phyloP scores from a whole-genome alignment of 192 early-diverging fungal species.

The Thamnidium elegans region DNA sequence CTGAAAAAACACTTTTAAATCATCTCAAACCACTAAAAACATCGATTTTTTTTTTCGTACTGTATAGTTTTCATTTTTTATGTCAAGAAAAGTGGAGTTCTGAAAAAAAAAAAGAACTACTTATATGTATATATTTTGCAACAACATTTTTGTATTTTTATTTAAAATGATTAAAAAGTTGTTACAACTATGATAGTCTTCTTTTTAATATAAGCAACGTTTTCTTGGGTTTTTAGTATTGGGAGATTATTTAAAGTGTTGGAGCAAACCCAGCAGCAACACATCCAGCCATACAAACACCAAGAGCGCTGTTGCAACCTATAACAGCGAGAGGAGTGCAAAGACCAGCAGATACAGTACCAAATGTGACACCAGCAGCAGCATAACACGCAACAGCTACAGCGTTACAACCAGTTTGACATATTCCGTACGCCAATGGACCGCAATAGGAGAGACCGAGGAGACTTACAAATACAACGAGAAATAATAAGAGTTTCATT shows the following conservation, averaged over 20 bases:
- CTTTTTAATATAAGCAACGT: too few relatives aligned
- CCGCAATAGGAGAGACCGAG: background rate
- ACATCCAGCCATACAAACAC: background rate
- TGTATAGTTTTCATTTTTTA: too few relatives aligned
- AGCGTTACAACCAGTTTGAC: conserved; percentile 8
- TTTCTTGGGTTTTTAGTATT: too few relatives aligned
- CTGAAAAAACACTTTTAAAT: too few relatives aligned
- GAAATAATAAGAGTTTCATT: background rate
- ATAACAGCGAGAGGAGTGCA: background rate
- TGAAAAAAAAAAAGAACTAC: too few relatives aligned
- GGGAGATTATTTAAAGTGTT: background rate
- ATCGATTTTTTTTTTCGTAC: too few relatives aligned
- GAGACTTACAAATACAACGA: background rate
- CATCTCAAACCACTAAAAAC: too few relatives aligned
- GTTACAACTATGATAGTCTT: too few relatives aligned
- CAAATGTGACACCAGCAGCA: conserved; percentile 4
- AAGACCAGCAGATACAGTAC: background rate
- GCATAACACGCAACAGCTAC: conserved; percentile 4
- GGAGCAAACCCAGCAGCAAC: background rate
- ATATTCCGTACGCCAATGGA: background rate
- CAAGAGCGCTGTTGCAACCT: background rate
- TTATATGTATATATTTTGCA: too few relatives aligned
- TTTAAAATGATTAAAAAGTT: too few relatives aligned
- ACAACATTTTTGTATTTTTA: too few relatives aligned
- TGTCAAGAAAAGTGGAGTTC: too few relatives aligned